phyloP scores from a whole-genome alignment of 768 basidiomycete species.

The Rhodosporidiobolus sp. region DNA sequence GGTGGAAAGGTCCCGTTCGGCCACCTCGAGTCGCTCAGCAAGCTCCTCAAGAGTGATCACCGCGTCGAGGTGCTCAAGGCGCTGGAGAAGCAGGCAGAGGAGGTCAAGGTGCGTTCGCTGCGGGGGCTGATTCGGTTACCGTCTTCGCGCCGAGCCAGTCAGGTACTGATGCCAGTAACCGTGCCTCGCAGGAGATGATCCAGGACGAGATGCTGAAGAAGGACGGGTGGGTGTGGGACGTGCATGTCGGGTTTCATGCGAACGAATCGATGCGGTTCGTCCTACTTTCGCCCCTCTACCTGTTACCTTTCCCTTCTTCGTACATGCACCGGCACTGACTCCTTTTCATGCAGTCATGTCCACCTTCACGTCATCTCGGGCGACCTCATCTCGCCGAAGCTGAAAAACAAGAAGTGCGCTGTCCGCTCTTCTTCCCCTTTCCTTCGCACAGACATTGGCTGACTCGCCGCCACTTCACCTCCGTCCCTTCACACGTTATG shows the following conservation, averaged over 20 bases:
- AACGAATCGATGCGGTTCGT: constrained; percentile 49
- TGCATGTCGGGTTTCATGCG: constrained; percentile 50
- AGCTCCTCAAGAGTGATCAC: constrained; percentile 30
- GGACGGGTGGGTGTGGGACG: constrained; percentile 48
- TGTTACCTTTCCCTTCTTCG: too few relatives aligned
- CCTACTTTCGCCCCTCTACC: neutral
- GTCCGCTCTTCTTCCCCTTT: neutral
- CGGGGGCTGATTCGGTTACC: too few relatives aligned
- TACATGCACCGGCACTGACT: too few relatives aligned
- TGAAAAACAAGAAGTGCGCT: constrained; percentile 51
- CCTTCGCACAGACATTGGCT: neutral
- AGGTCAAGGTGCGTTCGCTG: constrained; percentile 40
- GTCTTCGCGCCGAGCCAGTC: too few relatives aligned
- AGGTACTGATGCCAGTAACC: too few relatives aligned
- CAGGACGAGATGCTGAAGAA: constrained; percentile 48
- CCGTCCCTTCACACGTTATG: neutral
- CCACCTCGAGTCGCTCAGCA: constrained; percentile 40
- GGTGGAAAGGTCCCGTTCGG: constrained; percentile 30
- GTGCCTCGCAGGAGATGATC: constrained; percentile 45
- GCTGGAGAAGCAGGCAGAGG: constrained; percentile 43
- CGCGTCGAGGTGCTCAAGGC: constrained; percentile 42
- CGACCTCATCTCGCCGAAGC: constrained; percentile 47
- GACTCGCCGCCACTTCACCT: too few relatives aligned
- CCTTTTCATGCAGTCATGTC: constrained; percentile 7
- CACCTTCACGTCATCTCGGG: constrained; percentile 49